Evolutionary conservation across 192 early-diverging fungal genomes (phyloP).

Genomic region (Allomyces macrogynus): DNA sequence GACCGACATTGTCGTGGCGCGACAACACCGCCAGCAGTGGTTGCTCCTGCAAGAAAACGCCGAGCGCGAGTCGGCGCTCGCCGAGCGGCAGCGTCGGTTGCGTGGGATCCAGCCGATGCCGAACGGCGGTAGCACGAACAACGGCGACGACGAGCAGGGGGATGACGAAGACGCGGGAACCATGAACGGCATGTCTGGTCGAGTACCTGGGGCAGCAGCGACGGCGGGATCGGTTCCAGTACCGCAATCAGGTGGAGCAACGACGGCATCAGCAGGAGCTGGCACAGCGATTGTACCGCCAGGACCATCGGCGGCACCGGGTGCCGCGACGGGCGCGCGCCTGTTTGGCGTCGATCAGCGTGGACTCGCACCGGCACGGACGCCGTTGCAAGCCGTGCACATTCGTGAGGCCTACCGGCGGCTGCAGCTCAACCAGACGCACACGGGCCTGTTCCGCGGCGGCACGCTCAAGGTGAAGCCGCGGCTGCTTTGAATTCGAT

Average conservation of each 20-base stretch:
- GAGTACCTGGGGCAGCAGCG: not conserved
- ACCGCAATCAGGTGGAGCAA: slow-evolving; percentile 1
- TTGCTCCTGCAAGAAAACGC: not conserved
- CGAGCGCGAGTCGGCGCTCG: not conserved
- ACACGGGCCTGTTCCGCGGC: not conserved
- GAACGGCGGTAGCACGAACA: not conserved
- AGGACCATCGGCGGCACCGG: slow-evolving; percentile 11
- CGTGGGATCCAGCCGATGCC: not conserved
- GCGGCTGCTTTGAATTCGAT: not conserved
- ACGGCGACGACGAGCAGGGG: not conserved
- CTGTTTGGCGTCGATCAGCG: slow-evolving; percentile 9
- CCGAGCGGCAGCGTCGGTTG: not conserved
- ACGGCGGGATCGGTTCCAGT: not conserved
- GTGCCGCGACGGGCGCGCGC: slow-evolving; percentile 9
- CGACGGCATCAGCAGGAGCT: not conserved
- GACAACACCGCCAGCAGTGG: not conserved
- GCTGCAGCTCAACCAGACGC: slow-evolving; percentile 27
- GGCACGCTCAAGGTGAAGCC: not conserved
- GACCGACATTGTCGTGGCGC: slow-evolving; percentile 7
- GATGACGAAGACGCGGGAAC: not conserved
- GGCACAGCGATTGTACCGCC: not conserved
- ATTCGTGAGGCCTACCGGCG: slow-evolving; percentile 86
- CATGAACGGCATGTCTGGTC: slow-evolving; percentile 3
- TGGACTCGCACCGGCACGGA: slow-evolving; percentile 37
- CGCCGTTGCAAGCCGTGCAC: slow-evolving; percentile 61